Evolutionary conservation across 257 asterid genomes (phyloP).

Genomic region (Salvia hispanica): DNA sequence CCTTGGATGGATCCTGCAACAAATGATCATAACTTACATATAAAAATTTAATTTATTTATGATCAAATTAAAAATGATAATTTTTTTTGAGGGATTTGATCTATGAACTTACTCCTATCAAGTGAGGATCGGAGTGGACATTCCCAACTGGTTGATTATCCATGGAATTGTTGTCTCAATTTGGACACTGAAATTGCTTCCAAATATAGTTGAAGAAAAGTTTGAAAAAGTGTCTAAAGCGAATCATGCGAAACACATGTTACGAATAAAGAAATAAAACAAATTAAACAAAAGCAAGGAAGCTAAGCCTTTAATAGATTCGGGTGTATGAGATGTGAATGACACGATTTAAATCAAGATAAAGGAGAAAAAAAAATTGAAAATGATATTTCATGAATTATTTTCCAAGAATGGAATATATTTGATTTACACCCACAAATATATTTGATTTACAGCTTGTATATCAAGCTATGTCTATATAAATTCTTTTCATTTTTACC

Average conservation of each 20-base stretch:
- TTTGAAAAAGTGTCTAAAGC: not conserved
- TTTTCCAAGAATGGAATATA: not conserved
- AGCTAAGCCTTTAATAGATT: not conserved
- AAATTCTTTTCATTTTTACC: too few relatives aligned
- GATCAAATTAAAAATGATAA: not conserved
- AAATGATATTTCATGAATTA: not conserved
- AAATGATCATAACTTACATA: not conserved
- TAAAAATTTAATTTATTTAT: too few relatives aligned
- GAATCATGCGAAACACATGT: not conserved
- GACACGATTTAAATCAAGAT: not conserved
- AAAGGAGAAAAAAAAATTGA: not conserved
- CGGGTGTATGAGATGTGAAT: not conserved
- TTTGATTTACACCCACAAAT: too few relatives aligned
- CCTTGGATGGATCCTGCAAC: conserved; percentile 12
- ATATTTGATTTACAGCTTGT: too few relatives aligned
- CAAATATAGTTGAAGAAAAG: not conserved
- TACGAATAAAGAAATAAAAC: not conserved
- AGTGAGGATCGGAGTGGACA: conserved; percentile 9
- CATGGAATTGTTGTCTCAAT: not conserved
- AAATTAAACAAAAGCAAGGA: not conserved
- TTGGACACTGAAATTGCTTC: not conserved
- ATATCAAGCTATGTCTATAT: too few relatives aligned
- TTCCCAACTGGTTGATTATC: not conserved
- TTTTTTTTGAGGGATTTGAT: not conserved
- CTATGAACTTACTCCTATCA: not conserved